Evolutionary conservation across 2,329 filamentous ascomycete genomes (phyloP).

Genomic region (Diaporthe ampelina): DNA sequence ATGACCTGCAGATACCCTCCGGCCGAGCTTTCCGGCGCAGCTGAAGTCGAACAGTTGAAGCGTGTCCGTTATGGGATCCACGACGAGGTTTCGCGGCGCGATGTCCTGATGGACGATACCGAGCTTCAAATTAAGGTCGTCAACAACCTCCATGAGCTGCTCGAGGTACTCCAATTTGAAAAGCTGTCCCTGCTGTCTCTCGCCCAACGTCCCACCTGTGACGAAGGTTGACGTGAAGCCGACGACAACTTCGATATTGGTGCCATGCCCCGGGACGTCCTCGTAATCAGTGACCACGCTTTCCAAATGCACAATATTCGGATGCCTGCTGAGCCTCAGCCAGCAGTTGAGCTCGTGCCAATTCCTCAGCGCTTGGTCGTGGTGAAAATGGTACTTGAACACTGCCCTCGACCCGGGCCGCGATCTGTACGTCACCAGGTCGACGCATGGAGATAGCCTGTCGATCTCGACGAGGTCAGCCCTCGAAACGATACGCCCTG

Average conservation of each 20-base stretch:
- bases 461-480: slow-evolving; percentile 14
- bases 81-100: slow-evolving; percentile 53
- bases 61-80: slow-evolving; percentile 51
- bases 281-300: neutral
- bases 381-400: slow-evolving; percentile 22
- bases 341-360: slow-evolving; percentile 36
- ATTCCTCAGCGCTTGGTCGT: neutral
- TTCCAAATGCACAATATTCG: slow-evolving; percentile 20
- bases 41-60: slow-evolving; percentile 56
- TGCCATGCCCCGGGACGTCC: slow-evolving; percentile 10
- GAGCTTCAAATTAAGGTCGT: slow-evolving; percentile 54
- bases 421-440: slow-evolving; percentile 12
- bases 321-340: slow-evolving; percentile 24
- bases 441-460: slow-evolving; percentile 30
- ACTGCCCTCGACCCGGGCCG: slow-evolving; percentile 16
- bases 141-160: slow-evolving; percentile 54
- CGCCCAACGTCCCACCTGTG: slow-evolving; percentile 49
- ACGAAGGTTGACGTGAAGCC: slow-evolving; percentile 49
- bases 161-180: slow-evolving; percentile 54
- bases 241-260: slow-evolving; percentile 32
- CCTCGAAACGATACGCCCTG: neutral
- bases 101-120: slow-evolving; percentile 57
- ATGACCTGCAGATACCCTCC: neutral
- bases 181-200: slow-evolving; percentile 43
- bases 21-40: slow-evolving; percentile 32